Evolutionary conservation across 352 stramenopile genomes (phyloP).

Genomic region (Pythium monospermum): DNA sequence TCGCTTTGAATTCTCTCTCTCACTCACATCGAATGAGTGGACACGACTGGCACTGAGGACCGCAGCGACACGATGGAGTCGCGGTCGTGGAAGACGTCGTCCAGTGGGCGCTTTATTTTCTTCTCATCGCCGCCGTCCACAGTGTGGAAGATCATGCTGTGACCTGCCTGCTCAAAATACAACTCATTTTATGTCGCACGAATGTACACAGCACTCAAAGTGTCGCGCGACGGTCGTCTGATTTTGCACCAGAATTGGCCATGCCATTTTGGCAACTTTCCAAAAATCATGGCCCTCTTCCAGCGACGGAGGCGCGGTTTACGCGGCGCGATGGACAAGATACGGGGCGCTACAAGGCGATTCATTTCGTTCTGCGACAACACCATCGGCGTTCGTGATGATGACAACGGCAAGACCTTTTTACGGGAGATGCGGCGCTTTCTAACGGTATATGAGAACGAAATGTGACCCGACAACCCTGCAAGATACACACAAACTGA

Average conservation of each 20-base stretch:
- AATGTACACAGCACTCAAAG: too few relatives aligned
- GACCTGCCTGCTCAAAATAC: background rate
- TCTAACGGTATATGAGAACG: background rate
- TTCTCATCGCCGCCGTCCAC: constrained; percentile 10
- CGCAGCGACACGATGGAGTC: background rate
- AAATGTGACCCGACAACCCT: too few relatives aligned
- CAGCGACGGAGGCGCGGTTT: constrained; percentile 8
- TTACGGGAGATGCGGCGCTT: constrained; percentile 22
- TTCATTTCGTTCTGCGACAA: constrained; percentile 21
- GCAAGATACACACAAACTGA: too few relatives aligned
- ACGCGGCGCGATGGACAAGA: constrained; percentile 17
- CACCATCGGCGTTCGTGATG: constrained; percentile 17
- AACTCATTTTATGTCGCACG: background rate
- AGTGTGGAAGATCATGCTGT: constrained; percentile 33
- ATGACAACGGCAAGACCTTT: constrained; percentile 14
- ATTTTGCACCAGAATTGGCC: too few relatives aligned
- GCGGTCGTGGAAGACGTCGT: constrained; percentile 1
- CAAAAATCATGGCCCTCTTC: constrained; percentile 14
- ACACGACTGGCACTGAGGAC: background rate
- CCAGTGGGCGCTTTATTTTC: constrained; percentile 6
- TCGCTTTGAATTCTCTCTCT: too few relatives aligned
- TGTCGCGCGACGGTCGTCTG: too few relatives aligned
- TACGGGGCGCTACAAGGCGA: constrained; percentile 13
- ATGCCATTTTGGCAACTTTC: background rate
- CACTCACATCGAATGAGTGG: background rate